Conservation (phyloP, 768 basidiomycete genomes). For the Ramaria rubella region DNA sequence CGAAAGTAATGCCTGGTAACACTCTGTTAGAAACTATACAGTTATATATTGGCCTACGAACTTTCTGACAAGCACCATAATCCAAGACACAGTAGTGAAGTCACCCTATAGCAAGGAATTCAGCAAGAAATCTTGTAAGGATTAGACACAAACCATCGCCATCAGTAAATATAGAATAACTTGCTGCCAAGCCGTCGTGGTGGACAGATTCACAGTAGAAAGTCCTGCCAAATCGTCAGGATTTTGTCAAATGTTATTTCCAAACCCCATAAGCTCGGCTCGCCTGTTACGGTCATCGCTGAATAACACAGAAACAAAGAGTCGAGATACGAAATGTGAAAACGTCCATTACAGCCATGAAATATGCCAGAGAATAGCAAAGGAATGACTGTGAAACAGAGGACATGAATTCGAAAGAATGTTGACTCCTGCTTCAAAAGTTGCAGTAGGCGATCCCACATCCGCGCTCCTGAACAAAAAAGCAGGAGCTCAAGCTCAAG, state of each 20-base stretch:
- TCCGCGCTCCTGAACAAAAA: background rate
- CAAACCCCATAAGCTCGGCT: no score
- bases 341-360: slow-evolving; percentile 73
- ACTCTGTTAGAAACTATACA: background rate
- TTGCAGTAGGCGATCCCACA: background rate
- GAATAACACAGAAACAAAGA: slow-evolving; percentile 33
- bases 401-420: slow-evolving; percentile 4
- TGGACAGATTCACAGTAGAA: slow-evolving; percentile 60
- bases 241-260: no score
- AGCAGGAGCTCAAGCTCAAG: background rate
- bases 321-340: slow-evolving; percentile 56
- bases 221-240: slow-evolving; percentile 50
- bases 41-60: background rate
- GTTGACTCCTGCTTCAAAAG: slow-evolving; percentile 1
- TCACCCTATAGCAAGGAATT: background rate
- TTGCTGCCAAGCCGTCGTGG: slow-evolving; percentile 66
- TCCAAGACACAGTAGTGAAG: slow-evolving; percentile 57
- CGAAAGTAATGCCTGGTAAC: slow-evolving; percentile 59
- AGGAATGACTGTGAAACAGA: slow-evolving; percentile 5
- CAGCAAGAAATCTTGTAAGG: background rate
- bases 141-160: slow-evolving; percentile 30
- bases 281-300: slow-evolving; percentile 28
- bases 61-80: slow-evolving; percentile 55
- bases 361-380: slow-evolving; percentile 45
- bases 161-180: slow-evolving; percentile 34